These are phyloP conservation scores for Coniochaeta prunicola DNA, from an alignment of 2,329 filamentous ascomycete species.

Conservation along the genomic window DNA sequence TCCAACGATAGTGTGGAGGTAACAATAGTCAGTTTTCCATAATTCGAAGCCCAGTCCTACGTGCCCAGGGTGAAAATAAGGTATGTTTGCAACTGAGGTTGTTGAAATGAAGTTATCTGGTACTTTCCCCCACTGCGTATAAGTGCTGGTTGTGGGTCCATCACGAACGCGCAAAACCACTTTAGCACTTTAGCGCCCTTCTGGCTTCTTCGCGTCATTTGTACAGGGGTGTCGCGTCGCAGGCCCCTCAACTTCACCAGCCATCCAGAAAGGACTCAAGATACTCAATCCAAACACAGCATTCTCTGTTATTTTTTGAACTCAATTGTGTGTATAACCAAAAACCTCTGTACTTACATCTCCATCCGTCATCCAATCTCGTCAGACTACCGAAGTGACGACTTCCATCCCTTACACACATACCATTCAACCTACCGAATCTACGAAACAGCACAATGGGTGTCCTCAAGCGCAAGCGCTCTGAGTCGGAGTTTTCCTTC, in stretches of 20 bases:
- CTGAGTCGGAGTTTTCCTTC: slow-evolving; percentile 47
- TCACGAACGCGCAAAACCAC: neutral
- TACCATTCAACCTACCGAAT: neutral
- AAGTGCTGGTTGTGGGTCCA: neutral
- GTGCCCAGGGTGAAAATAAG: no score
- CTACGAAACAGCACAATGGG: slow-evolving; percentile 27
- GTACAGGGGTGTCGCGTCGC: neutral
- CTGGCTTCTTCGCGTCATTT: neutral
- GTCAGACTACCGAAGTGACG: neutral
- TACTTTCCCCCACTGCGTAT: no score
- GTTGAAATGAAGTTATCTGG: no score
- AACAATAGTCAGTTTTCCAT: neutral
- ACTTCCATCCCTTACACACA: neutral
- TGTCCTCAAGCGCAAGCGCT: slow-evolving; percentile 58
- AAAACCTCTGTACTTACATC: neutral
- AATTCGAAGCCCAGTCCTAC: no score
- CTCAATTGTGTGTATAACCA: neutral
- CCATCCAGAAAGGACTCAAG: no score
- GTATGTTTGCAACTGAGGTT: neutral
- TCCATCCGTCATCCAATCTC: neutral
- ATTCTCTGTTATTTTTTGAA: neutral
- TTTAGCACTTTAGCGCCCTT: neutral
- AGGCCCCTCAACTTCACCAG: neutral
- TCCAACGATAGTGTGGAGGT: no score
- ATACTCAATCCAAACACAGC: neutral